These are phyloP conservation scores for Diaporthe batatas DNA, from an alignment of 2,329 filamentous ascomycete species.

Conservation along the genomic window DNA sequence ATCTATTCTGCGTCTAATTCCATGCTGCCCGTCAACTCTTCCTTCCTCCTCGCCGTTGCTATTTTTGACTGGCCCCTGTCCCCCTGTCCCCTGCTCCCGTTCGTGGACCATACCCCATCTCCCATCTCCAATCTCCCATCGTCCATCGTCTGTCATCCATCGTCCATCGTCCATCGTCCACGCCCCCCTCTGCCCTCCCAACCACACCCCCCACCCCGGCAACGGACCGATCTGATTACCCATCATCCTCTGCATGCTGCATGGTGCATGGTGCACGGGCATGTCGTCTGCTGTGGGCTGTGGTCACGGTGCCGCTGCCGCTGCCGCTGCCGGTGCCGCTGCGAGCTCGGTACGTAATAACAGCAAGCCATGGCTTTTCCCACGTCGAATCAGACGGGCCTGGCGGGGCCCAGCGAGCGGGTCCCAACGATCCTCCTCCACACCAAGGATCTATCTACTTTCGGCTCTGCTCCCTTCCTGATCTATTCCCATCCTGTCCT, in stretches of 20 bases:
- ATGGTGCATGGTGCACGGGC: too few relatives aligned
- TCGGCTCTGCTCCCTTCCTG: conserved; percentile 27
- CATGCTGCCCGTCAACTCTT: conserved; percentile 9
- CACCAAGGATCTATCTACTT: conserved; percentile 32
- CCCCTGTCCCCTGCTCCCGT: not conserved
- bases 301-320: not conserved
- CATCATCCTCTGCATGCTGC: not conserved
- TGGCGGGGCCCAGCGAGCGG: conserved; percentile 14
- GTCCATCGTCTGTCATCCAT: not conserved
- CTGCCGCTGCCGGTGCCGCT: too few relatives aligned
- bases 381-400: conserved; percentile 15
- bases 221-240: conserved; percentile 5
- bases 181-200: too few relatives aligned
- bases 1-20: conserved; percentile 12
- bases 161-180: not conserved
- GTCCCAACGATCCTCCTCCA: conserved; percentile 32
- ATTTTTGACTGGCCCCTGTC: conserved; percentile 26
- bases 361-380: conserved; percentile 11
- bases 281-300: conserved; percentile 8
- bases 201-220: not conserved
- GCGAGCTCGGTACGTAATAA: not conserved
- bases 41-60: conserved; percentile 26
- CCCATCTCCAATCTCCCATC: not conserved
- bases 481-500: conserved; percentile 27
- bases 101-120: not conserved